Percentiles rank a stretch among this genome's conserved stretches.
Evolutionary conservation across 1,284 basidiomycete species (phyloP).

Genomic region (Dichomitus squalens): DNA sequence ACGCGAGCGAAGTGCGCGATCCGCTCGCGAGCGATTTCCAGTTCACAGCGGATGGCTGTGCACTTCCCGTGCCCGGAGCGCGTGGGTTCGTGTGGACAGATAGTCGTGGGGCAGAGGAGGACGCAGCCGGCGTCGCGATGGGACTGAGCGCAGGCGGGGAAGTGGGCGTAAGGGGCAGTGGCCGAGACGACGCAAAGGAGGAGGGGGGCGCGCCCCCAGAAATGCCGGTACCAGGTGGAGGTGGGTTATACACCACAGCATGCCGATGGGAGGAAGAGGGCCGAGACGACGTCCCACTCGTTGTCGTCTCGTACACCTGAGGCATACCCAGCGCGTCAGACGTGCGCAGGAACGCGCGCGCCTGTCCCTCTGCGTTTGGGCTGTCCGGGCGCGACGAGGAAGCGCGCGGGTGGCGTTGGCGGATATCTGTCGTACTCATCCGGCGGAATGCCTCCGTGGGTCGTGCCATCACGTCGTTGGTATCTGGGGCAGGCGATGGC

Average conservation of each 20-base stretch:
- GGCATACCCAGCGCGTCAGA: slow-evolving; percentile 7
- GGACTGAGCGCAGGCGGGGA: not conserved
- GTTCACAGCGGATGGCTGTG: slow-evolving; percentile 6
- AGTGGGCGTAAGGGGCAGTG: slow-evolving; percentile 2
- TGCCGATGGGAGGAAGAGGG: slow-evolving; percentile 4
- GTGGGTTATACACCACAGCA: slow-evolving; percentile 4
- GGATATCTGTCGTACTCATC: slow-evolving; percentile 28
- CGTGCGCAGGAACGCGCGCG: slow-evolving; percentile 7
- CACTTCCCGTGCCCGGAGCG: not conserved
- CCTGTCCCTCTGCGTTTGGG: not conserved
- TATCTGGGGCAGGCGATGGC: slow-evolving; percentile 5
- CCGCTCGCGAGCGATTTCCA: slow-evolving; percentile 16
- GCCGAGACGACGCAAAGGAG: slow-evolving; percentile 3
- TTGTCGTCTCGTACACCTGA: slow-evolving; percentile 5
- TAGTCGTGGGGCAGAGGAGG: slow-evolving; percentile 7
- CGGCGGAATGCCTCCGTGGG: slow-evolving; percentile 22
- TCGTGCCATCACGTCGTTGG: slow-evolving; percentile 5
- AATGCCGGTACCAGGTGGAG: not conserved
- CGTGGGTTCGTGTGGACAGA: slow-evolving; percentile 6
- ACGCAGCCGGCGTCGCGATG: not conserved
- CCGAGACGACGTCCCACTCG: not conserved
- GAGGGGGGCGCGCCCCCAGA: not conserved
- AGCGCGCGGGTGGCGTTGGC: slow-evolving; percentile 19
- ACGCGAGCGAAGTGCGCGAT: slow-evolving; percentile 2
- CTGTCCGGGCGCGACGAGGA: not conserved